Evolutionary conservation across 345 rosid species (phyloP), one percentile per base, ranked within the genome.

Genomic region (Citrus trifoliata): DNA sequence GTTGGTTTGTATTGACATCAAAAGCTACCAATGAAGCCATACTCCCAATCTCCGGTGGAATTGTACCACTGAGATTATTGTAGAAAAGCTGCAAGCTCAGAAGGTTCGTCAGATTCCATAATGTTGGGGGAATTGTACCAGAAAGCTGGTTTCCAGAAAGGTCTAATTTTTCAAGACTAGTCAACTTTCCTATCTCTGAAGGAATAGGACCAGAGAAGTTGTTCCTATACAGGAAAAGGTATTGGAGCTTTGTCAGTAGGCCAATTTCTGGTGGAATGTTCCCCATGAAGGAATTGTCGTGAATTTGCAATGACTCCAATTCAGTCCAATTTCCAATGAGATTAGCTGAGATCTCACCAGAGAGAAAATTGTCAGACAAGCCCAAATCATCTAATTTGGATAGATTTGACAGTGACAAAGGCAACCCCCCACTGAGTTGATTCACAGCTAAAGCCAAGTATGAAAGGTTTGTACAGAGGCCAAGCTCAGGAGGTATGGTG

Each of bases 31-130:
- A 58, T 7, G 87, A 81, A 2, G 78, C 82, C 88, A 90, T 78
- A 25, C 89, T 92, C 73, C 80, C 89, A 74, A 92, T 71, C 80
- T 89, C 89, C 6, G 88, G 84, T 8, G 90, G 92, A 65, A 92
- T 77, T 16, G 81, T 80, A 60, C 94, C 97, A 7, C 27, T 83
- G 62, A 92, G 88, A 30, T 85, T 82, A 63, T 90, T 92, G 55
- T 10, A 56, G 82, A 84, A 87, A 66, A 92, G 89, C 66, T 86
- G 85, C 79, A 92, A 18, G 27, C 0, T 40, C 12, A 3, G 5
- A 58, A 92, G 90, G 60, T 78, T 89, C 22, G 80, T 25, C 25
- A 89, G 87, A 78, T 80, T 83, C 93, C 97, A 82, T 37, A 90
- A 0, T 25, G 87, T 48, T 2, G 12, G 21, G 18, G 94, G 97